Evolutionary conservation across 176 grass and related monocot species (phyloP), one percentile per base, ranked within the genome.

Genomic region (Oryza punctata): DNA sequence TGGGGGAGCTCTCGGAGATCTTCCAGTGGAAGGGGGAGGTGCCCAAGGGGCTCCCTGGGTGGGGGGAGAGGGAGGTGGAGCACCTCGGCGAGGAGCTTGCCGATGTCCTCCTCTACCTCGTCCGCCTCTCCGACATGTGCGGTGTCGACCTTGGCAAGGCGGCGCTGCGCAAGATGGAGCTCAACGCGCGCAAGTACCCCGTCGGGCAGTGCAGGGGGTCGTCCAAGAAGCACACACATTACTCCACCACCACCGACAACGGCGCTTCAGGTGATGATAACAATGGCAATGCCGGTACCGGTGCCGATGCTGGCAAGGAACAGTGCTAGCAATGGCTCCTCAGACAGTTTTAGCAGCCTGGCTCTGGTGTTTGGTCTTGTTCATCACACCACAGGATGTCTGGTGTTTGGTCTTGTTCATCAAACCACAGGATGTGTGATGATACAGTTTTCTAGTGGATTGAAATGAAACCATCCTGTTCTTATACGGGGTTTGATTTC

Each of bases 11-110:
- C 26, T 94, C 92, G 10, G 92, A 94, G 84, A 87, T 94, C 50
- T 94, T 94, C 75, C 92, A 94, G 82, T 91, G 92, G 89, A 94
- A 87, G 72, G 92, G 92, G 41, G 89, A 94, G 84, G 92, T 94
- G 21, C 87, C 92, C 35, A 94, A 91, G 63, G 89, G 89, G 73
- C 77, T 94, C 1, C 89, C 89, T 3, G 92, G 77, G 12, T 94
- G 92, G 92, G 89, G 77, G 61, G 87, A 87, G 89, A 87, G 77
- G 69, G 92, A 94, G 81, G 91, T 67, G 72, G 89, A 85, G 75
- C 92, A 94, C 79, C 75, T 94, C 7, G 92, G 92, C 28, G 92
- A 94, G 81, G 92, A 91, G 82, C 89, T 94, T 14, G 88, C 92
- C 4, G 92, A 94, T 12, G 89, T 94, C 28, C 85, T 94, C 71